Evolutionary conservation across 768 basidiomycete genomes (phyloP).

Genomic region (Mycena kentingensis): DNA sequence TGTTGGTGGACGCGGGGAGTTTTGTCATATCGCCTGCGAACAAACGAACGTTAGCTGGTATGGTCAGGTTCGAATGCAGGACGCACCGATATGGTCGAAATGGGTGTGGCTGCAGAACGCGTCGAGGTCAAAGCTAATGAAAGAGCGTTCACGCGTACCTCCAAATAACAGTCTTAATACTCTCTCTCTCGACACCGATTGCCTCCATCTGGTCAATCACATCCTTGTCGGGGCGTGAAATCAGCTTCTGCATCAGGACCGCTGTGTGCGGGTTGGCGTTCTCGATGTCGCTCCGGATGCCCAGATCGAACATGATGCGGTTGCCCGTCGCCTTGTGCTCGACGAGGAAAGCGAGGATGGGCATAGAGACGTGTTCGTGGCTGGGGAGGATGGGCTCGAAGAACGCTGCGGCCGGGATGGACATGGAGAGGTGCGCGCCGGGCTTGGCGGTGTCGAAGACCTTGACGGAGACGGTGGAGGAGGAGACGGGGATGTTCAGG

Average conservation of each 20-base stretch:
- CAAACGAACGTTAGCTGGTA: background rate
- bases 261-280: conserved; percentile 7
- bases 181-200: background rate
- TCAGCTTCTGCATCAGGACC: background rate
- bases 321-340: conserved; percentile 8
- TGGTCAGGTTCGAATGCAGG: background rate
- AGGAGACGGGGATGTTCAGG: conserved; percentile 14
- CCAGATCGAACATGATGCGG: conserved; percentile 18
- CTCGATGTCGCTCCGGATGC: conserved; percentile 11
- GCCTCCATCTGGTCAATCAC: background rate
- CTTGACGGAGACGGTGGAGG: conserved; percentile 15
- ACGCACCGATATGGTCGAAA: conserved; percentile 3
- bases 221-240: background rate
- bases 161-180: conserved; percentile 4
- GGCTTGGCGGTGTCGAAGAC: conserved; percentile 9
- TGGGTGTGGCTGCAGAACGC: conserved; percentile 4
- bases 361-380: conserved; percentile 8
- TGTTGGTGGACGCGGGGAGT: conserved; percentile 11
- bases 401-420: background rate
- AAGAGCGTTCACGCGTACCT: background rate
- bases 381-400: conserved; percentile 13
- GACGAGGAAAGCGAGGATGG: conserved; percentile 16
- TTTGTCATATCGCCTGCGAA: conserved; percentile 17
- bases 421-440: background rate
- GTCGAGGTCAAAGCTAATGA: background rate